Base-by-base conservation (phyloP, 257 asterid genomes). In the Gentiana macrophylla region DNA sequence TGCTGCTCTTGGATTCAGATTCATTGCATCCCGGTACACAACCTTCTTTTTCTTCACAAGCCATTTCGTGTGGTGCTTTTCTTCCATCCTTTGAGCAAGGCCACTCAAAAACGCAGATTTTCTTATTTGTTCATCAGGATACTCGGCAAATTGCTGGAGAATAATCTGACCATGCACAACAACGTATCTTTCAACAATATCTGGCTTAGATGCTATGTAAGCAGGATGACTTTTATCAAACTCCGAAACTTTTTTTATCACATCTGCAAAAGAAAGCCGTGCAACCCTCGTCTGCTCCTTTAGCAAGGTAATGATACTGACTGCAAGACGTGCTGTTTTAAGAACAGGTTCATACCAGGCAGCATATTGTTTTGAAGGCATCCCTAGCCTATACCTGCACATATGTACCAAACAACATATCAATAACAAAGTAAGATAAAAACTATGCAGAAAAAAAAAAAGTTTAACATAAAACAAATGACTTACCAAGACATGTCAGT, bases 401-500 rank as follows among this genome's bases (percentile, higher is more conserved):
- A 66, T 56, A 53, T 59, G 24, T 53, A 70, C 50, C 60, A 0
- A 57, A 6, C 70, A 65, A 54, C 37, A 35, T 41, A 67, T 35
- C 41, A 33, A 1, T 15, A 3, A 33, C 1, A 7, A 10, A 66
- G 9, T 41, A 50, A 41, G 1, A 8, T 50, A 32, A 61, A 43
- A 32, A 56, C 49, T 34, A 59, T 13, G 62, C 54, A 34, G 43
- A 32, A 44, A 12, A 5, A 41, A 5, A 41, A 41, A 2, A 5
- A 5, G 46, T 41, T 41, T 41, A 10, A 41, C 46, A 41, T 3
- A 37, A 62, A 52, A 62, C 51, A 51, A 56, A 41, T 2, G 9
- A 41, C 35, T 63, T 86, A 90, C 97, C 97, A 90, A 62, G 96
- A 86, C 91, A 86, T 80, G 67, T 90, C 96, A 62, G 98, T 91